A percentile compares a stretch with the other conserved stretches of the same genome.
phyloP scores from a whole-genome alignment of 768 basidiomycete species.

The Suillus alpinus region DNA sequence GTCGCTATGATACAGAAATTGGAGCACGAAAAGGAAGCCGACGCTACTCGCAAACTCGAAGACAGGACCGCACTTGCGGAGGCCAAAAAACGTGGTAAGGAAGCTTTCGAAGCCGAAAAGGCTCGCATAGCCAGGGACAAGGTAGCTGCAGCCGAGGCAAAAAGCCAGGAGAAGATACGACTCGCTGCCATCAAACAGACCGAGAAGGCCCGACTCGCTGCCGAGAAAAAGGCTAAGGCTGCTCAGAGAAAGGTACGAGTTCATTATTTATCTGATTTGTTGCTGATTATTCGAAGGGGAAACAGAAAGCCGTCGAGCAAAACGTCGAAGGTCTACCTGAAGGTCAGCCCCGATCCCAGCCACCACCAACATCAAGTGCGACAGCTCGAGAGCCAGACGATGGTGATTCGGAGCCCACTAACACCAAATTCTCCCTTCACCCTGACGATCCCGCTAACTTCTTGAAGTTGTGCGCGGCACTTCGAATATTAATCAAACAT shows the following conservation, averaged over 20 bases:
- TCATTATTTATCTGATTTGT: not conserved
- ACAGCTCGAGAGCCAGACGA: too few species aligned
- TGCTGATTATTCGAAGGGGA: constrained; percentile 1
- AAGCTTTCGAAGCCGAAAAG: not conserved
- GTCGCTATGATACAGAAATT: not conserved
- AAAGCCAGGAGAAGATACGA: not conserved
- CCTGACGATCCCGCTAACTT: not conserved
- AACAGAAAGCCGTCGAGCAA: not conserved
- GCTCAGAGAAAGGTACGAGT: not conserved
- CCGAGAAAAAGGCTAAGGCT: not conserved
- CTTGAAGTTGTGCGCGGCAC: not conserved
- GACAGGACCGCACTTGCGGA: not conserved
- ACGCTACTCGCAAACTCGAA: not conserved
- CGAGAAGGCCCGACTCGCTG: not conserved
- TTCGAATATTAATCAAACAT: not conserved
- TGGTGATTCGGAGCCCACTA: not conserved
- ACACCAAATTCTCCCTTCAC: not conserved
- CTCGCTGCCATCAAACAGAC: not conserved
- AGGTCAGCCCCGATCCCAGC: not conserved
- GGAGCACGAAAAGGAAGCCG: not conserved
- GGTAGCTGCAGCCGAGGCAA: not conserved
- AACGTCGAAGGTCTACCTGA: not conserved
- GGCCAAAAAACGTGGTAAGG: not conserved
- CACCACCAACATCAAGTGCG: not conserved
- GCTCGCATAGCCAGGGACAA: not conserved